phyloP scores from a whole-genome alignment of 202 grass and related monocot species.

The Saccharum hybrid region DNA sequence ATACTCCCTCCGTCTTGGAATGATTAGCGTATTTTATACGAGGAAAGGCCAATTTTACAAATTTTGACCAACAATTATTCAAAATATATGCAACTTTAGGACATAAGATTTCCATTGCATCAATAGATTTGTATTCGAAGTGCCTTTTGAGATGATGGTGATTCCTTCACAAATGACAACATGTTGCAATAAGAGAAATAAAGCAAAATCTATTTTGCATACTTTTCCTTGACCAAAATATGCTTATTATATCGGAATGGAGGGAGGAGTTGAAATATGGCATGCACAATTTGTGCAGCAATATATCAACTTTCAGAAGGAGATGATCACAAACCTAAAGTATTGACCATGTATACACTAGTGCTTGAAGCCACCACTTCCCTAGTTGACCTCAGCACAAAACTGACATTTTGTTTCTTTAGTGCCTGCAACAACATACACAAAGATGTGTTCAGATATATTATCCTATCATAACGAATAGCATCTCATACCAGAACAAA shows the following conservation, averaged over 20 bases:
- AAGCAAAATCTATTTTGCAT: neutral
- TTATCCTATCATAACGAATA: neutral
- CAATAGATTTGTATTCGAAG: neutral
- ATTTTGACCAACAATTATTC: neutral
- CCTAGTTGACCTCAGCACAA: slow-evolving; percentile 69
- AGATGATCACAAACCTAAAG: slow-evolving; percentile 58
- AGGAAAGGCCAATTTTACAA: neutral
- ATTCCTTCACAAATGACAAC: neutral
- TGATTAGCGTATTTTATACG: neutral
- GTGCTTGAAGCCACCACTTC: slow-evolving; percentile 58
- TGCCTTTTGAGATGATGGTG: neutral
- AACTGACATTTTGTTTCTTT: slow-evolving; percentile 60
- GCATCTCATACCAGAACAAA: neutral
- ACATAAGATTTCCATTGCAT: neutral
- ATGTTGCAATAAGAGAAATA: neutral
- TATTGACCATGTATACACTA: slow-evolving; percentile 76
- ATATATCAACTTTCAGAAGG: neutral
- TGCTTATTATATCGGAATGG: neutral
- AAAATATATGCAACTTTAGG: neutral
- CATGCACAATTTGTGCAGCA: slow-evolving; percentile 8
- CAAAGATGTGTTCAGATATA: slow-evolving; percentile 15
- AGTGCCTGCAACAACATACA: slow-evolving; percentile 53
- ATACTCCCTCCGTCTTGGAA: neutral
- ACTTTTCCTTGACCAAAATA: neutral
- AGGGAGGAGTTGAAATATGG: slow-evolving; percentile 34